Evolutionary conservation across 2,329 filamentous ascomycete species (phyloP), one percentile per base, ranked within the genome.

Genomic region (Pseudopithomyces chartarum): DNA sequence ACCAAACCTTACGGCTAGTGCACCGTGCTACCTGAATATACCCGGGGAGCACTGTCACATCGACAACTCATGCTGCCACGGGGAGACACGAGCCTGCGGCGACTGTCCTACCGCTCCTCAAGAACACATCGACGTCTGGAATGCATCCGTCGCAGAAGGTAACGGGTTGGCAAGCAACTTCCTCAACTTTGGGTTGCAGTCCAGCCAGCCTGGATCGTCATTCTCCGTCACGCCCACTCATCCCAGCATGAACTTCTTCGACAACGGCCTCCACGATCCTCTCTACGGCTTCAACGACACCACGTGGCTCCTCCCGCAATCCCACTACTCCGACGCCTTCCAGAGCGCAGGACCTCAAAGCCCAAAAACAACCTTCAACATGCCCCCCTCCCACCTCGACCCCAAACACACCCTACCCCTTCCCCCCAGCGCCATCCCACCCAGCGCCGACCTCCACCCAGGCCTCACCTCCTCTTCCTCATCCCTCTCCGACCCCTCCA

Each of bases 21-120:
- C 64, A 32, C 46, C 54, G 11, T 75, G 70, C 55, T 70, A 66
- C 55, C 60, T 73, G 13, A 66, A 71, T 39, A 66, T 72, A 22
- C 61, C 67, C 10, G 64, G 60, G 1, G 73, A 72, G 22, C 71
- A 75, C 55, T 75, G 73, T 61, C 72, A 75, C 52, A 66, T 73
- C 26, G 67, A 71, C 56, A 70, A 73, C 48, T 68, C 71, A 13
- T 75, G 73, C 47, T 75, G 73, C 48, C 73, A 75, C 62, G 70
- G 69, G 2, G 34, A 59, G 10, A 58, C 61, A 36, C 62, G 67
- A 55, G 64, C 65, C 15, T 73, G 70, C 54, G 70, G 66, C 34
- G 68, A 73, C n/a, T 63, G 55, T 33, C 62, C 66, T 10, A 64
- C 59, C 19, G 63, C 64, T n/a, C 61, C 70, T 23, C 62, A 66